Evolutionary conservation across 768 basidiomycete species (phyloP).

Genomic region (Xerocomellus intermedius): DNA sequence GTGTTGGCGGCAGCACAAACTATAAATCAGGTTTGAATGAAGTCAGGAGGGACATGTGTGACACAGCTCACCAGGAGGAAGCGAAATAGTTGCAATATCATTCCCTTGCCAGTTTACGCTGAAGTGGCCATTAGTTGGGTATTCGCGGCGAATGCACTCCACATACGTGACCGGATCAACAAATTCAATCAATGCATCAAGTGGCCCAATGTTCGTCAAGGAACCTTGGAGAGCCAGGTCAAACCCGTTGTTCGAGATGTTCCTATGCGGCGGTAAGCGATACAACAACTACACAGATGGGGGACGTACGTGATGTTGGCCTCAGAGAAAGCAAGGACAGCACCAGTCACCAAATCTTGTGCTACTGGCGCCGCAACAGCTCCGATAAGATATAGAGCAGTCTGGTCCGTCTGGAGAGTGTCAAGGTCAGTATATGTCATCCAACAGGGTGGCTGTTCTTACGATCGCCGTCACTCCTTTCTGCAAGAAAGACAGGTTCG

Average conservation of each 20-base stretch:
- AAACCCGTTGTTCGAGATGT: constrained; percentile 61
- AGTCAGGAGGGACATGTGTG: not conserved
- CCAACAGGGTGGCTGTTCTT: constrained; percentile 15
- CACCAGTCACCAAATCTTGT: constrained; percentile 60
- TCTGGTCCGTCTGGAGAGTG: constrained; percentile 51
- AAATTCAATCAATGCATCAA: constrained; percentile 70
- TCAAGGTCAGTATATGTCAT: constrained; percentile 1
- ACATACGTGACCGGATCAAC: constrained; percentile 57
- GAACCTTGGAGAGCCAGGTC: constrained; percentile 59
- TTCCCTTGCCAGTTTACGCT: constrained; percentile 65
- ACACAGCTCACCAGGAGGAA: constrained; percentile 50
- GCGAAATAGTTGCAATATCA: constrained; percentile 59
- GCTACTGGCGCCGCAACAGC: constrained; percentile 66
- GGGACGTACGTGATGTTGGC: constrained; percentile 55
- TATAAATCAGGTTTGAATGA: constrained; percentile 19
- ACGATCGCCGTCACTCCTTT: constrained; percentile 54
- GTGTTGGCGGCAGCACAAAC: constrained; percentile 67
- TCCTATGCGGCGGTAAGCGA: constrained; percentile 50
- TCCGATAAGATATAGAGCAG: constrained; percentile 66
- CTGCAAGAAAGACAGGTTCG: constrained; percentile 58
- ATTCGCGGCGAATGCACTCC: not conserved
- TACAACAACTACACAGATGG: constrained; percentile 34
- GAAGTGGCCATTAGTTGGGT: not conserved
- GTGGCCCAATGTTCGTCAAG: constrained; percentile 59
- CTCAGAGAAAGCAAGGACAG: constrained; percentile 50